Conservation (phyloP, 2,329 filamentous ascomycete genomes). For the Ceratocystis smalleyi region DNA sequence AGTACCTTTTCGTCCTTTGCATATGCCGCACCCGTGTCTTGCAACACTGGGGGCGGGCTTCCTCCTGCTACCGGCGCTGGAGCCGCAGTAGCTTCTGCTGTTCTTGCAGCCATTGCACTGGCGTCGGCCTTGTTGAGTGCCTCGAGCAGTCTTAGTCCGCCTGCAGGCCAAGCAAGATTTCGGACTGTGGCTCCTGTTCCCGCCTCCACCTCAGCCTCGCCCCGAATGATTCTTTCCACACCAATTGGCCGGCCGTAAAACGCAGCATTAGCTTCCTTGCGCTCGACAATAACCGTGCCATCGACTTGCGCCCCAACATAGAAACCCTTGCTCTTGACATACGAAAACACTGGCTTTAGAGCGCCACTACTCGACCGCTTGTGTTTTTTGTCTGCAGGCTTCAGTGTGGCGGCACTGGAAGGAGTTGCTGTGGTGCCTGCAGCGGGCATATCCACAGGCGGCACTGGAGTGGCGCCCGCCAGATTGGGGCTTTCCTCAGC, state of each 20-base stretch:
- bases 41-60: neutral
- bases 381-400: constrained; percentile 17
- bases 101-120: neutral
- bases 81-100: neutral
- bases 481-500: neutral
- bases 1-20: neutral
- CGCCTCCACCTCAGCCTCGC: constrained; percentile 21
- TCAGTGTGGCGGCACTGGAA: constrained; percentile 36
- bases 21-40: neutral
- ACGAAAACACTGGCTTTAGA: constrained; percentile 38
- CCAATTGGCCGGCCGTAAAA: constrained; percentile 57
- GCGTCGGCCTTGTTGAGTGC: constrained; percentile 6
- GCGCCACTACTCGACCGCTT: constrained; percentile 18
- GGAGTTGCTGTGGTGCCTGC: constrained; percentile 18
- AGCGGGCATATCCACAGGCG: neutral
- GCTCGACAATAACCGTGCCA: constrained; percentile 71
- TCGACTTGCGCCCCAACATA: constrained; percentile 80
- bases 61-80: neutral
- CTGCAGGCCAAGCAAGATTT: constrained; percentile 9
- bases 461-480: neutral
- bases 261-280: constrained; percentile 71
- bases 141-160: constrained; percentile 6
- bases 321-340: constrained; percentile 77
- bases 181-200: neutral
- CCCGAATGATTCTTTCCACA: constrained; percentile 33